Conservation (phyloP, 257 asterid genomes). For the Asclepias syriaca region DNA sequence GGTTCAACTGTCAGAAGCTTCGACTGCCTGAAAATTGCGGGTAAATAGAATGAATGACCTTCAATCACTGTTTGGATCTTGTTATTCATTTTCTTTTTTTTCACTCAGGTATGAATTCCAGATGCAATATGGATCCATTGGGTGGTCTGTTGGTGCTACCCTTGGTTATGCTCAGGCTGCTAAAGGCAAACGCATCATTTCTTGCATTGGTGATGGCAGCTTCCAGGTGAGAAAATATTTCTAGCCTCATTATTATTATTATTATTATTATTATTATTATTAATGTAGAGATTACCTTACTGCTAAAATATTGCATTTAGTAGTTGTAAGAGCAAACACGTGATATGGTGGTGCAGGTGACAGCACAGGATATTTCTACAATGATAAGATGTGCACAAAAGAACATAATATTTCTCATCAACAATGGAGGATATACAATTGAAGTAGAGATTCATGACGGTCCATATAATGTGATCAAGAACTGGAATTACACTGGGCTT, state of each 20-base stretch:
- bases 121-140: slow-evolving; percentile 32
- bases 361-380: slow-evolving; percentile 33
- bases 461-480: slow-evolving; percentile 33
- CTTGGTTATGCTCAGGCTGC: slow-evolving; percentile 38
- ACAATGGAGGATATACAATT: slow-evolving; percentile 33
- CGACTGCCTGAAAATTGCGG: slow-evolving; percentile 32
- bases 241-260: not conserved
- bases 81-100: not conserved
- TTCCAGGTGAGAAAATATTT: slow-evolving; percentile 27
- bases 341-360: slow-evolving; percentile 15
- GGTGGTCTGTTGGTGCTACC: slow-evolving; percentile 35
- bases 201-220: slow-evolving; percentile 38
- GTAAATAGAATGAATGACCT: slow-evolving; percentile 8
- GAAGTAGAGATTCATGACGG: slow-evolving; percentile 38
- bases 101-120: slow-evolving; percentile 22
- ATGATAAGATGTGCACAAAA: slow-evolving; percentile 30
- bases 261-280: too few relatives aligned
- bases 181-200: slow-evolving; percentile 23
- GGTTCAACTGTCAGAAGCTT: slow-evolving; percentile 34
- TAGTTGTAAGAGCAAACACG: not conserved
- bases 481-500: slow-evolving; percentile 28
- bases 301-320: not conserved
- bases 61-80: not conserved
- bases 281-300: too few relatives aligned
- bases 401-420: slow-evolving; percentile 27